phyloP scores from a whole-genome alignment of 2,329 filamentous ascomycete species.

The Phyllosticta paracitricarpa region DNA sequence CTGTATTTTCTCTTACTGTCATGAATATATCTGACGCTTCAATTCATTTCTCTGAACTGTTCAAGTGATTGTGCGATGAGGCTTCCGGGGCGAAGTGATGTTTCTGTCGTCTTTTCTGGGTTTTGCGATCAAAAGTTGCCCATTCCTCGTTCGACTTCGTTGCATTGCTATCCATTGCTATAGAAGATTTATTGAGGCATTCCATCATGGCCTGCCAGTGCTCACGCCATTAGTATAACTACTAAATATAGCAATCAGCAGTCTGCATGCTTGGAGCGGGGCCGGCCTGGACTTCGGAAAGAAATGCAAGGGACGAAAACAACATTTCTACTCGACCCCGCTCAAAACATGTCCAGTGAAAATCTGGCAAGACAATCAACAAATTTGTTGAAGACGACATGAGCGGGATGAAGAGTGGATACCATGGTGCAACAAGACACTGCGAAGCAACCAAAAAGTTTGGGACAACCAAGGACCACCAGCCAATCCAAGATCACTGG shows the following conservation, averaged over 20 bases:
- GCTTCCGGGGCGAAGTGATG: not conserved
- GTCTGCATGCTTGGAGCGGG: not conserved
- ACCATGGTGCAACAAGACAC: not conserved
- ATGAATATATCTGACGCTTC: not conserved
- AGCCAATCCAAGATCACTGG: not conserved
- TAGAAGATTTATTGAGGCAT: not conserved
- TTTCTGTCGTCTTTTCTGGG: not conserved
- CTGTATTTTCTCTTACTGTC: not conserved
- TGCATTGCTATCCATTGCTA: not conserved
- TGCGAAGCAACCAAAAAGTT: not conserved
- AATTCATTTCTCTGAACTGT: not conserved
- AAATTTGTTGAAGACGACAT: not conserved
- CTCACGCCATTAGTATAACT: not conserved
- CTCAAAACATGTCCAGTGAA: not conserved
- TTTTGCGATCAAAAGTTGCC: not conserved
- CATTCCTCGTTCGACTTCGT: not conserved
- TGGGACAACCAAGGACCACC: not conserved
- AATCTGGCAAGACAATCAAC: not conserved
- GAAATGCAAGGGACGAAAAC: not conserved
- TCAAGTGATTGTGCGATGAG: not conserved
- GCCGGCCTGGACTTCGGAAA: not conserved
- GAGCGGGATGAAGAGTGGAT: not conserved
- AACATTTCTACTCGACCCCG: not conserved
- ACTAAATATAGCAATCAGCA: not conserved
- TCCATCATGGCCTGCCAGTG: not conserved